Base-by-base conservation (phyloP, 73 alveolate species). In the Paramecium bursaria region DNA sequence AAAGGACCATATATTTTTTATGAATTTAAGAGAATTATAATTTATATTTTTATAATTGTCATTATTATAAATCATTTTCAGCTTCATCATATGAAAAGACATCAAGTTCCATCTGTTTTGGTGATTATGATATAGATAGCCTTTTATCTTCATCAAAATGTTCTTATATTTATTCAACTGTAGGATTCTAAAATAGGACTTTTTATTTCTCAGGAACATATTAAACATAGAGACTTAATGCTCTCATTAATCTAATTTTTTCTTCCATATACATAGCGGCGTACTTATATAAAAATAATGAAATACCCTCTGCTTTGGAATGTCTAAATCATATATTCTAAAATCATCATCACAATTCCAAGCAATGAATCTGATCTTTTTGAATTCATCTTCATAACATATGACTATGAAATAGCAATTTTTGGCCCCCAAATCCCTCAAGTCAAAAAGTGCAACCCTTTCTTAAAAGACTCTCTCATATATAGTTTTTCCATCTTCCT, bases 91-190 rank as follows among this genome's bases (percentile, higher is more conserved):
- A n/a, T n/a, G n/a, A n/a, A n/a, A n/a, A n/a, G n/a, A n/a, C n/a
- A n/a, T n/a, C n/a, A n/a, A n/a, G n/a, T n/a, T n/a, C n/a, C n/a
- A n/a, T n/a, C n/a, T n/a, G n/a, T n/a, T n/a, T n/a, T n/a, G 50
- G 17, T 3, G 76, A 57, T 27, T 48, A 57, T 19, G 27, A 50
- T 10, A 57, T 57, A 13, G 76, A 57, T 15, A 57, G 33, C 33
- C 33, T 57, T 29, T 57, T 57, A 11, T 57, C 76, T n/a, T 27
- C 33, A 30, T 57, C 76, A 57, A 57, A 57, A 30, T 57, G 33
- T 30, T 57, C 76, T 11, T 23, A 29, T 30, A 57, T 50, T 57
- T 57, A 13, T n/a, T 57, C 76, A 23, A 42, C 30, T 10, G 27
- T 57, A 19, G 76, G 76, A 57, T 57, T 30, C 29, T 23, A 6